A percentile compares a stretch with the other conserved stretches of the same genome.
phyloP scores from a whole-genome alignment of 345 rosid species.

The Schrenkiella parvula region DNA sequence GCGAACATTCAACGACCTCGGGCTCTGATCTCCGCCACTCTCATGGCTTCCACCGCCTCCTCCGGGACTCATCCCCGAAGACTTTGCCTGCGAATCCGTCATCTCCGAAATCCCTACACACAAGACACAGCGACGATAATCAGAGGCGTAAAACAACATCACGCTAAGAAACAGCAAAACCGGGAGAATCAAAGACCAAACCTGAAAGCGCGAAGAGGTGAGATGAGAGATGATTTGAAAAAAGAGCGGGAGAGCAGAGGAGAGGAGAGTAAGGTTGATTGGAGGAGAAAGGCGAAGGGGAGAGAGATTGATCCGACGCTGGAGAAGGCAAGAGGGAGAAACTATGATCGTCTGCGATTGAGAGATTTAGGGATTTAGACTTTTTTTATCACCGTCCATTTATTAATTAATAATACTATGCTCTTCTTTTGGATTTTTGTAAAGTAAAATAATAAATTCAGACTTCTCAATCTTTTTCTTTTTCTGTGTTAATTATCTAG shows the following conservation, averaged over 20 bases:
- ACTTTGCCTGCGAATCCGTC: conserved; percentile 37
- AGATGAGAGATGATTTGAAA: conserved; percentile 30
- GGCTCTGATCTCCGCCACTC: conserved; percentile 90
- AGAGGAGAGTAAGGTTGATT: conserved; percentile 27
- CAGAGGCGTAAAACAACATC: neutral
- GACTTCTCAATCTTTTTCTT: no score
- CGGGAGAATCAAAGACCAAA: neutral
- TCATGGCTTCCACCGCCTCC: conserved; percentile 79
- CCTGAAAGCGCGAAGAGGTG: neutral
- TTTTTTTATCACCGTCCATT: conserved; percentile 57
- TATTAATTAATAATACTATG: neutral
- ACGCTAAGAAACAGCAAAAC: neutral
- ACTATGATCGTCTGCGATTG: conserved; percentile 46
- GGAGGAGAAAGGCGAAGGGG: conserved; percentile 32
- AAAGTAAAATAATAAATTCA: no score
- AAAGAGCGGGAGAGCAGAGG: conserved; percentile 47
- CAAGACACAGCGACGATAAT: neutral
- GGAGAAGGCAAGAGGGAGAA: conserved; percentile 57
- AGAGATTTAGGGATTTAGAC: conserved; percentile 27
- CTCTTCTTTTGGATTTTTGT: neutral
- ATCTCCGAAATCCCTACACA: conserved; percentile 36
- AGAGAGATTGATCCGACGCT: conserved; percentile 77
- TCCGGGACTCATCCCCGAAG: conserved; percentile 38
- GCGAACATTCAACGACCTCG: conserved; percentile 49
- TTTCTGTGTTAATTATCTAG: no score